Evolutionary conservation across 306 rosid genomes (phyloP), one percentile per base, ranked within the genome.

Genomic region (Begonia fuchsioides): DNA sequence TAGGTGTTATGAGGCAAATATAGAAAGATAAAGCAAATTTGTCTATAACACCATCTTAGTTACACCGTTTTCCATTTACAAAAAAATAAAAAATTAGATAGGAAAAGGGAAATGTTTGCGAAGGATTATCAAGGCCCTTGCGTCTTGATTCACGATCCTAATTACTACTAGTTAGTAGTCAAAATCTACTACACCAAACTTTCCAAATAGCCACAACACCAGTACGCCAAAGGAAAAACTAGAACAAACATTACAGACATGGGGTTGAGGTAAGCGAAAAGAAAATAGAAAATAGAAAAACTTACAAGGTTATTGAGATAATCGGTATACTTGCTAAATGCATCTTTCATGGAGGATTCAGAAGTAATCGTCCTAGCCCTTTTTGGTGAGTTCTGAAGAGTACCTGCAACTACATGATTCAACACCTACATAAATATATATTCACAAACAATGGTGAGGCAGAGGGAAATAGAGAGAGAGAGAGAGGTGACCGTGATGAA

Each of bases 291-390:
- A 38, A 32, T 7, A 52, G 11, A n/a, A 10, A 57, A 61, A 66
- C 38, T 71, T 78, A 90, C 97, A 5, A 78, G 95, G 68, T 62
- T 11, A 41, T 79, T 90, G 13, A 90, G 87, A 62, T 76, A 90
- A 19, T 76, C 63, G 14, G 90, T 61, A 50, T 90, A 81, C 47
- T 66, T 64, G 48, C 82, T 1, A 54, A 90, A 90, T 57, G 94
- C 72, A 41, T 73, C 87, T 26, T 65, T 73, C 76, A 84, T 68
- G 47, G 92, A 43, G 13, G 81, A 71, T 5, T 78, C 69, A 11
- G 79, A 59, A 55, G 76, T 43, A 72, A 79, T 71, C 49, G 82
- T 67, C 76, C 82, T 81, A 45, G 70, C 52, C 75, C 60, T 76
- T 61, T 90, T 76, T 6, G 64, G 14, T 12, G 78, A 54, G 64